Evolutionary conservation across 805 yeast genomes (phyloP).

Genomic region (Candida sanyiensis): DNA sequence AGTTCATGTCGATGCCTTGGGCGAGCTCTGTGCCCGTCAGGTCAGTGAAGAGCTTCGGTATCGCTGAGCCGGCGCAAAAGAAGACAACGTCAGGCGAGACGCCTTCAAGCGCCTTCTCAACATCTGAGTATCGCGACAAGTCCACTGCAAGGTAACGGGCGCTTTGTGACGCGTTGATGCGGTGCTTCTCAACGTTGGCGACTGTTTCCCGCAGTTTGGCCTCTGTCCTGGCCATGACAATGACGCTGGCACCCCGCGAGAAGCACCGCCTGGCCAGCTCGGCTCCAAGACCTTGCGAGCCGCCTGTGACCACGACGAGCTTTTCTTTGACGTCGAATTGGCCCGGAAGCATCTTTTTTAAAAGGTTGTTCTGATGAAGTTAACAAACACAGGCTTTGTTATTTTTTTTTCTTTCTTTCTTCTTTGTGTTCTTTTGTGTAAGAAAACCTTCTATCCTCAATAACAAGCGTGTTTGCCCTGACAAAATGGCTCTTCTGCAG

Average conservation of each 20-base stretch:
- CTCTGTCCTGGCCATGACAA: slow-evolving; percentile 74
- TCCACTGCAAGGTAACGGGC: slow-evolving; percentile 52
- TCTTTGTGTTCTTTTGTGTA: background rate
- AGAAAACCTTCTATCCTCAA: background rate
- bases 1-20: slow-evolving; percentile 61
- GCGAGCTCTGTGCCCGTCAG: slow-evolving; percentile 52
- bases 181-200: slow-evolving; percentile 32
- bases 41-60: slow-evolving; percentile 74
- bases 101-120: slow-evolving; percentile 39
- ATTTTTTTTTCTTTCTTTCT: background rate
- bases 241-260: slow-evolving; percentile 52
- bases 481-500: slow-evolving; percentile 1
- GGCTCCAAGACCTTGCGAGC: slow-evolving; percentile 89
- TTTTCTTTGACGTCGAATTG: slow-evolving; percentile 29
- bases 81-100: slow-evolving; percentile 64
- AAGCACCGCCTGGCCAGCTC: slow-evolving; percentile 61
- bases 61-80: slow-evolving; percentile 85
- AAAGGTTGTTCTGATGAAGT: too few species aligned
- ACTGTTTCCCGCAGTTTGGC: slow-evolving; percentile 49
- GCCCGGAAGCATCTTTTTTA: slow-evolving; percentile 8
- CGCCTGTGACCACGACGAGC: slow-evolving; percentile 79
- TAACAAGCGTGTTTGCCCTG: background rate
- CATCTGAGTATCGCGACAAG: slow-evolving; percentile 47
- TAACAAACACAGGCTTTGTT: too few species aligned
- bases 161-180: slow-evolving; percentile 22